Evolutionary conservation across 2,329 filamentous ascomycete species (phyloP).

Genomic region (Chrysosphaeria jannelii): DNA sequence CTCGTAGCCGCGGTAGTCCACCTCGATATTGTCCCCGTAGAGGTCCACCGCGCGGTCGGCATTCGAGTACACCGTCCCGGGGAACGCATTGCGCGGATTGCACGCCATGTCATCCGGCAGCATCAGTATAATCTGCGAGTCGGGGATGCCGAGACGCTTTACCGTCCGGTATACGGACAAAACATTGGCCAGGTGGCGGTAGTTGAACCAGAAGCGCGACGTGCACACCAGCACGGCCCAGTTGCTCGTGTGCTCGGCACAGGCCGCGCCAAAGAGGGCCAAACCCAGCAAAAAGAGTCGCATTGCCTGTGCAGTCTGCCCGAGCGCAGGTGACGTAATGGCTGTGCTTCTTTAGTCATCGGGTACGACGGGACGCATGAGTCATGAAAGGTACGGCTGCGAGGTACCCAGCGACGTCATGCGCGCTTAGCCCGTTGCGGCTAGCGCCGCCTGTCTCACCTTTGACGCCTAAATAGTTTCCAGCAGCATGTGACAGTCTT

Average conservation of each 20-base stretch:
- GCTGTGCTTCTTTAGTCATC: not conserved
- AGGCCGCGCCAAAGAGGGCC: conserved; percentile 14
- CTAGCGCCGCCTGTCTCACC: too few relatives aligned
- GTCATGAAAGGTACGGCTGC: too few relatives aligned
- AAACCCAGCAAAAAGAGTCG: conserved; percentile 20
- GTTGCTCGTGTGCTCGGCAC: conserved; percentile 74
- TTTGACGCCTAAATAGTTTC: too few relatives aligned
- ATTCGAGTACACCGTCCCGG: conserved; percentile 94
- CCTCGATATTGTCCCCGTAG: conserved; percentile 96
- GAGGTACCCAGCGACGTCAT: too few relatives aligned
- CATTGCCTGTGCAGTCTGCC: conserved; percentile 13
- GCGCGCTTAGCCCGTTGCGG: too few relatives aligned
- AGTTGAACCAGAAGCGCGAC: conserved; percentile 99
- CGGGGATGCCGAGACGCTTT: conserved; percentile 87
- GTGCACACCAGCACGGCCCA: conserved; percentile 98
- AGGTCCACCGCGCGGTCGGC: conserved; percentile 83
- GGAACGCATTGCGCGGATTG: conserved; percentile 94
- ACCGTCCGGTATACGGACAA: conserved; percentile 93
- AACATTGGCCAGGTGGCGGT: conserved; percentile 90
- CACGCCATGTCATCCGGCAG: conserved; percentile 99
- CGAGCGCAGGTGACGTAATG: conserved; percentile 19
- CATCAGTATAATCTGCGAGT: conserved; percentile 98
- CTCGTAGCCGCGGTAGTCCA: conserved; percentile 93
- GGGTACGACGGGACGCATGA: too few relatives aligned
- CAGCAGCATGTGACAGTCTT: too few relatives aligned